A percentile compares a stretch with the other conserved stretches of the same genome.
Evolutionary conservation across 2,329 filamentous ascomycete genomes (phyloP).

Genomic region (Geosmithia putterillii): DNA sequence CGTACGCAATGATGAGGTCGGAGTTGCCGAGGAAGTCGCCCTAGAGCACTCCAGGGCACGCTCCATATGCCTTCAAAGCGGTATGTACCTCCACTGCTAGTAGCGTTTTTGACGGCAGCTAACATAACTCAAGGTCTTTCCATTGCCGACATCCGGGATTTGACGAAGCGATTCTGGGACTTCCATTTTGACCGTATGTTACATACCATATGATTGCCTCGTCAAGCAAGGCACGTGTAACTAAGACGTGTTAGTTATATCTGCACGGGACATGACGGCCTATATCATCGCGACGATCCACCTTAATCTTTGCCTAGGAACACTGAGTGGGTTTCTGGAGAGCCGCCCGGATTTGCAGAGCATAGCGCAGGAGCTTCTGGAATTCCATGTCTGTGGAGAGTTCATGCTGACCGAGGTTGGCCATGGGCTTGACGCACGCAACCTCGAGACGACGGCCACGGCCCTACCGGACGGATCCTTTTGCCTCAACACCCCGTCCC

Average conservation of each 20-base stretch:
- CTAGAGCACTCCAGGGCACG: too few relatives aligned
- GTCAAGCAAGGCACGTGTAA: neutral
- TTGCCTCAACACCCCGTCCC: constrained; percentile 17
- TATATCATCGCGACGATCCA: constrained; percentile 14
- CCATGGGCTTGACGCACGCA: constrained; percentile 23
- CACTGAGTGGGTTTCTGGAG: constrained; percentile 4
- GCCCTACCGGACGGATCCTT: constrained; percentile 17
- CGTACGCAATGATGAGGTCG: too few relatives aligned
- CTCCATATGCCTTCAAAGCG: neutral
- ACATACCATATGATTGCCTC: too few relatives aligned
- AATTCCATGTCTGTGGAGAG: constrained; percentile 13
- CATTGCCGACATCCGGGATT: constrained; percentile 8
- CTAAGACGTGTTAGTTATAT: constrained; percentile 4
- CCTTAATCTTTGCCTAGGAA: constrained; percentile 18
- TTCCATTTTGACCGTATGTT: constrained; percentile 10
- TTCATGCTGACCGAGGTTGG: constrained; percentile 26
- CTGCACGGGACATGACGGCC: constrained; percentile 7
- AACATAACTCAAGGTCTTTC: constrained; percentile 1
- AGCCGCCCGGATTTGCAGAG: constrained; percentile 6
- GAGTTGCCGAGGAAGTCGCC: too few relatives aligned
- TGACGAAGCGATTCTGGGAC: constrained; percentile 12
- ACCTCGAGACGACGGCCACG: constrained; percentile 23
- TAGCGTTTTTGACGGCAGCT: neutral
- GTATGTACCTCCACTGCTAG: neutral
- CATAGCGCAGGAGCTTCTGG: constrained; percentile 7